A percentile compares a stretch with the other conserved stretches of the same genome.
phyloP scores from a whole-genome alignment of 805 yeast genomes.

The Ogataea kodamae region DNA sequence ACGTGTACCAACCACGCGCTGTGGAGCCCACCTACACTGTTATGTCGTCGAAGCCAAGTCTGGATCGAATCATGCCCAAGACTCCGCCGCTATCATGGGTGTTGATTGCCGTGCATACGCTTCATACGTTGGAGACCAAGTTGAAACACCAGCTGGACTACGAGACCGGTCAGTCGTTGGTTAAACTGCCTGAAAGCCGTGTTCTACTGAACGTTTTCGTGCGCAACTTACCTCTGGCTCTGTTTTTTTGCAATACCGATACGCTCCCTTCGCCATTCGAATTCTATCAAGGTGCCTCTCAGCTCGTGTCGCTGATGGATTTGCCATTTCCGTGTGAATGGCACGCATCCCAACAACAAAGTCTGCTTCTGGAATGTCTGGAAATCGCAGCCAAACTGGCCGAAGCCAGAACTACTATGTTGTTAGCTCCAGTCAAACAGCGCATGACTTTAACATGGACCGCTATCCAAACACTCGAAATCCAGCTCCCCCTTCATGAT shows the following conservation, averaged over 20 bases:
- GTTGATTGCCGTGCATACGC: constrained; percentile 9
- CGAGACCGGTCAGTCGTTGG: constrained; percentile 1
- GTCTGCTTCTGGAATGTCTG: constrained; percentile 24
- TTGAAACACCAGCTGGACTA: constrained; percentile 1
- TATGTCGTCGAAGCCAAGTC: constrained; percentile 1
- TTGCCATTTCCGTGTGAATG: constrained; percentile 3
- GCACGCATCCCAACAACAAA: constrained; percentile 10
- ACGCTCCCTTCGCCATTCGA: constrained; percentile 42
- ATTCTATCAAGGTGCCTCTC: constrained; percentile 30
- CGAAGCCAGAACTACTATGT: constrained; percentile 4
- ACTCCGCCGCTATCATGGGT: constrained; percentile 14
- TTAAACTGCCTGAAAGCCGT: constrained; percentile 8
- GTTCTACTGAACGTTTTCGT: constrained; percentile 28
- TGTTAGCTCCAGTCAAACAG: constrained; percentile 18
- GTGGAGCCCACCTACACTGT: constrained; percentile 3
- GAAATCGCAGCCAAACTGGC: constrained; percentile 38
- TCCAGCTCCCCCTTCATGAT: constrained; percentile 21
- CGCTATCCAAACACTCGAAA: constrained; percentile 30
- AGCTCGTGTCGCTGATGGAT: constrained; percentile 10
- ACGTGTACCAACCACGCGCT: constrained; percentile 15
- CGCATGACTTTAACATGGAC: constrained; percentile 31
- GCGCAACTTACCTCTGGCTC: constrained; percentile 38
- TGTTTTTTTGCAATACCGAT: constrained; percentile 35
- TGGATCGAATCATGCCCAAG: constrained; percentile 2
- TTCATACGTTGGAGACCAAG: constrained; percentile 7